These are phyloP conservation scores for Kwoniella sp. DNA, from an alignment of 768 basidiomycete species.

Conservation along the genomic window DNA sequence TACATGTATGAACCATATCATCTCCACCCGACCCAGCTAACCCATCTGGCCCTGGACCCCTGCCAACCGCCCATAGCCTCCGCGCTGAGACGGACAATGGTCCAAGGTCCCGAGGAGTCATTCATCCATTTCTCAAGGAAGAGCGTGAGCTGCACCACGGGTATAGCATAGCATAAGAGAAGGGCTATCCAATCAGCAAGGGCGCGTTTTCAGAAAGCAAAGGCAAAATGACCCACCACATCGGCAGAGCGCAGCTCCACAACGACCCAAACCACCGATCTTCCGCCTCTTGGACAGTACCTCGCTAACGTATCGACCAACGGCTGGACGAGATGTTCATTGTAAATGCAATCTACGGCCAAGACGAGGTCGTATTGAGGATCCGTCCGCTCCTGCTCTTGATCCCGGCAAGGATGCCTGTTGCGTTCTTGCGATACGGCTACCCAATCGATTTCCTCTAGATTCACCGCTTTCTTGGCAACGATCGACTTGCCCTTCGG, in stretches of 20 bases:
- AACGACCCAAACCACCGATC: slow-evolving; percentile 48
- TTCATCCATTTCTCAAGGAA: slow-evolving; percentile 47
- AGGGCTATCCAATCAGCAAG: too few species aligned
- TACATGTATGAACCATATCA: background rate
- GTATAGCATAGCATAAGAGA: too few species aligned
- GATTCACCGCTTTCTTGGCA: slow-evolving; percentile 12
- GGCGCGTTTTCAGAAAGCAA: background rate
- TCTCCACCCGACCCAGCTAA: slow-evolving; percentile 51
- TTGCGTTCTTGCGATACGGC: slow-evolving; percentile 26
- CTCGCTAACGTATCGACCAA: slow-evolving; percentile 44
- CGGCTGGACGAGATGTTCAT: slow-evolving; percentile 51
- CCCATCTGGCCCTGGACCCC: slow-evolving; percentile 34
- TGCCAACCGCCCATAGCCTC: slow-evolving; percentile 41
- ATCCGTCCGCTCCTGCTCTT: background rate
- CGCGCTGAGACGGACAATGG: slow-evolving; percentile 35
- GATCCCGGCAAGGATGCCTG: slow-evolving; percentile 14
- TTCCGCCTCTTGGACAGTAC: slow-evolving; percentile 33
- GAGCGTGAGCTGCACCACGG: slow-evolving; percentile 9
- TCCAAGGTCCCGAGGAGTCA: slow-evolving; percentile 38
- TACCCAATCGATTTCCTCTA: slow-evolving; percentile 53
- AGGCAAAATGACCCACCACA: slow-evolving; percentile 44
- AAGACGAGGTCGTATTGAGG: slow-evolving; percentile 41
- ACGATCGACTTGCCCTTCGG: background rate
- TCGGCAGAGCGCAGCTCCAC: slow-evolving; percentile 51
- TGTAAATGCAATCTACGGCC: slow-evolving; percentile 54